A percentile compares a stretch with the other conserved stretches of the same genome.
These are phyloP conservation scores for Suhomyces faveliae DNA, from an alignment of 805 yeast species.

Conservation along the genomic window DNA sequence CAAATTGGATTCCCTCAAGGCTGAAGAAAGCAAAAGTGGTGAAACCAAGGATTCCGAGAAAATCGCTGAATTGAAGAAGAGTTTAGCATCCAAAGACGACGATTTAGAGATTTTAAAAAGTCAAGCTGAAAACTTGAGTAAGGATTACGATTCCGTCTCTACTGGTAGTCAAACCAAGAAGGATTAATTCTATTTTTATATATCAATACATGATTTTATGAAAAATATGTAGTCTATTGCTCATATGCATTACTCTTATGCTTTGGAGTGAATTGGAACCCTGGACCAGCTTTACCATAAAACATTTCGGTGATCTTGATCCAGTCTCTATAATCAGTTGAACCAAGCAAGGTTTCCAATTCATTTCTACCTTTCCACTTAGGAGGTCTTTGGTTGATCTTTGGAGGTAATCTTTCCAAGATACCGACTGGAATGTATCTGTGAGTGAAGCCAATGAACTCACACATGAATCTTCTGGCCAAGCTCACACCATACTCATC, in stretches of 20 bases:
- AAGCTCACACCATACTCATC: slow-evolving; percentile 91
- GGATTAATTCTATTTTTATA: background rate
- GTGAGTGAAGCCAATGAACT: slow-evolving; percentile 89
- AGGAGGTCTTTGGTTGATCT: slow-evolving; percentile 90
- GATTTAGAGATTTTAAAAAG: slow-evolving; percentile 67
- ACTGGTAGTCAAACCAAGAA: slow-evolving; percentile 4
- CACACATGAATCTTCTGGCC: slow-evolving; percentile 89
- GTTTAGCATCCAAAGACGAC: slow-evolving; percentile 54
- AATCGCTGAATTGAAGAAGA: slow-evolving; percentile 45
- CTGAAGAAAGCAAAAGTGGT: slow-evolving; percentile 16
- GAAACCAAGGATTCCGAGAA: slow-evolving; percentile 31
- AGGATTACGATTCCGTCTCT: slow-evolving; percentile 52
- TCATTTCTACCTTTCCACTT: slow-evolving; percentile 92
- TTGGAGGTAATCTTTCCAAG: slow-evolving; percentile 83
- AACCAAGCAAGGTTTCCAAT: slow-evolving; percentile 83
- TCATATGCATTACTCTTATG: slow-evolving; percentile 88
- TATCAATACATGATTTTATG: background rate
- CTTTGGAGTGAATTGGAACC: slow-evolving; percentile 82
- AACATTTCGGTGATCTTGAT: slow-evolving; percentile 93
- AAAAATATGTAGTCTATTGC: background rate
- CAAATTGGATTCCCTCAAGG: slow-evolving; percentile 42
- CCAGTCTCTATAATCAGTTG: slow-evolving; percentile 89
- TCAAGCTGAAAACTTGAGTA: slow-evolving; percentile 64
- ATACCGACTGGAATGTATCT: slow-evolving; percentile 94
- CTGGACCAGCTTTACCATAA: slow-evolving; percentile 77